Conservation (phyloP, 2,329 filamentous ascomycete species). For the Fusarium redolens region DNA sequence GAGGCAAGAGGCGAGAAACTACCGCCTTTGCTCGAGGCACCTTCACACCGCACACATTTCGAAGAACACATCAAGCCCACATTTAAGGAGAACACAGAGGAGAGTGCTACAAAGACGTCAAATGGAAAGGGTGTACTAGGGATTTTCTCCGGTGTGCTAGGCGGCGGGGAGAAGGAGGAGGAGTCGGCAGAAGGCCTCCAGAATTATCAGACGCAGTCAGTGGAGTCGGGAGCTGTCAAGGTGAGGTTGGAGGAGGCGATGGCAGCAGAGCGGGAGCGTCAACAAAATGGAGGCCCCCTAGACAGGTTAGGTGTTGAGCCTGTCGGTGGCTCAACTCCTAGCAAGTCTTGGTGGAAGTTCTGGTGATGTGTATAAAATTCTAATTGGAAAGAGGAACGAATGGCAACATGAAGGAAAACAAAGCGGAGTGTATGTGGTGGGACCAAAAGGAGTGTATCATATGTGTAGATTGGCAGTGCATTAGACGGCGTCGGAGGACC, state of each 20-base stretch:
- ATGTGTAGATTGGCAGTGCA: conserved; percentile 59
- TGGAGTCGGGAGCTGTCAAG: conserved; percentile 43
- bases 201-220: conserved; percentile 32
- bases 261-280: conserved; percentile 62
- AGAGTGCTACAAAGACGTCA: conserved; percentile 30
- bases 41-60: conserved; percentile 53
- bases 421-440: conserved; percentile 35
- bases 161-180: conserved; percentile 39
- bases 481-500: conserved; percentile 57
- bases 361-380: conserved; percentile 44
- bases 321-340: conserved; percentile 46
- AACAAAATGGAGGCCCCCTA: conserved; percentile 62
- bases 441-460: conserved; percentile 53
- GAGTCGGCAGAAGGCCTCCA: conserved; percentile 27
- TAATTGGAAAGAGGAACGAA: conserved; percentile 35
- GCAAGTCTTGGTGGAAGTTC: conserved; percentile 65
- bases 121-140: conserved; percentile 53
- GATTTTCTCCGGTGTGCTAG: conserved; percentile 48
- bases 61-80: conserved; percentile 51
- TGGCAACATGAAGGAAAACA: conserved; percentile 16
- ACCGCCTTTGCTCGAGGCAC: conserved; percentile 62
- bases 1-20: conserved; percentile 59
- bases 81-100: conserved; percentile 41
- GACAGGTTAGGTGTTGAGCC: conserved; percentile 60
- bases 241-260: conserved; percentile 54